Conservation (phyloP, 2,329 filamentous ascomycete species). For the Epicoccum nigrum region DNA sequence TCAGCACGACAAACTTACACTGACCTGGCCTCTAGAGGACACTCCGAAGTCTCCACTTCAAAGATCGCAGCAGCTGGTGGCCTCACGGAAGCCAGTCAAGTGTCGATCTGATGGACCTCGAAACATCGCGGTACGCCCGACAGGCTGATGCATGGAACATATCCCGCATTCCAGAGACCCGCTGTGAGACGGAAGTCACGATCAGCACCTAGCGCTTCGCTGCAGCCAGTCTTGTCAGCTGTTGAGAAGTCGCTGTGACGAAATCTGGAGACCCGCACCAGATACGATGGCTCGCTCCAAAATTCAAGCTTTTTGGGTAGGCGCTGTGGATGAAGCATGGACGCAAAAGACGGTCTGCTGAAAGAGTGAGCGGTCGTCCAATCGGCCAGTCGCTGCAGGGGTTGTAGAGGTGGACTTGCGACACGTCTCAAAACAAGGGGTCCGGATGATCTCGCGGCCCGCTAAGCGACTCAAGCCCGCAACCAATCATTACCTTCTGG, state of each 20-base stretch:
- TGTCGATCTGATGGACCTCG: background rate
- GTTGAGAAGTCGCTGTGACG: conserved; percentile 24
- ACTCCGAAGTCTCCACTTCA: background rate
- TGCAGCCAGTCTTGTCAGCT: conserved; percentile 23
- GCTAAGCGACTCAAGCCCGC: conserved; percentile 33
- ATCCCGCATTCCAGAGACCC: background rate
- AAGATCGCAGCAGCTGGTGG: background rate
- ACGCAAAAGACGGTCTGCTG: conserved; percentile 19
- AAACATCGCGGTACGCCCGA: conserved; percentile 11
- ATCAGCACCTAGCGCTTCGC: conserved; percentile 10
- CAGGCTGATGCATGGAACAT: background rate
- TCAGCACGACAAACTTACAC: background rate
- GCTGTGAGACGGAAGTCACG: background rate
- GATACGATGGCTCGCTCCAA: no score
- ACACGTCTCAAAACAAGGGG: conserved; percentile 40
- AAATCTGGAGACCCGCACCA: background rate
- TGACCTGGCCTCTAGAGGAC: background rate
- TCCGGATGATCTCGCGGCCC: conserved; percentile 25
- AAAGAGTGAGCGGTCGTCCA: conserved; percentile 30
- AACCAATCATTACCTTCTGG: conserved; percentile 33
- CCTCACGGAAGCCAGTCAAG: background rate
- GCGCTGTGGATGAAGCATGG: conserved; percentile 21
- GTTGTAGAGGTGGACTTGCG: conserved; percentile 29
- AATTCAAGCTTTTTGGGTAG: conserved; percentile 28
- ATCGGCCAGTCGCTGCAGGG: conserved; percentile 32